Evolutionary conservation across 2,329 filamentous ascomycete genomes (phyloP), one percentile per base, ranked within the genome.

Genomic region (Aspergillus pseudonomiae): DNA sequence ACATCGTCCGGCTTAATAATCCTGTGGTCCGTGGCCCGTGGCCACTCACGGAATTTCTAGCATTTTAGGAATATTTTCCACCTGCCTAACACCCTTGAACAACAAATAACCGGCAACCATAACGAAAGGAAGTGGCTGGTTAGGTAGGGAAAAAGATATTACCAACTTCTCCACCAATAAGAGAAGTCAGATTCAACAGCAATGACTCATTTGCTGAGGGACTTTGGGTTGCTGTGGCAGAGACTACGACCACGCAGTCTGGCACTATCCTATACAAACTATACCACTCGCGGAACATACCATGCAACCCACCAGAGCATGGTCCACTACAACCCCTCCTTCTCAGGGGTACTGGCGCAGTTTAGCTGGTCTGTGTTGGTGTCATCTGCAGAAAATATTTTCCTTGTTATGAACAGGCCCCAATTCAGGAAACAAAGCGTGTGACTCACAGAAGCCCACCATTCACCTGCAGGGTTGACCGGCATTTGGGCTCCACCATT

Each of bases 391-490:
- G 12, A 39, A 36, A 39, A 55, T 55, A 36, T 36, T 39, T 36
- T n/a, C 24, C n/a, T 36, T 6, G 4, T 54, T 54, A 14, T 36
- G 16, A 30, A 24, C 28, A 36, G n/a, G 30, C n/a, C 52, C 52
- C 32, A 6, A 28, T 55, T 39, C 4, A 55, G 52, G 52, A 41
- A 55, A 39, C 34, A 24, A 55, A 14, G 32, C 52, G 52, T 55
- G 52, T 55, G 52, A 55, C 52, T 55, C 52, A 39, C 52, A 55
- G 52, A 39, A 36, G 21, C 26, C 52, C 52, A 54, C 52, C 52
- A 54, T 9, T 36, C 21, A 32, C 21, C 52, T 55, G 32, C 52
- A 55, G 12, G 6, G 28, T 11, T 36, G 34, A 55, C 52, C 14
- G 32, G 52, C 52, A 55, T 55, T 55, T 34, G 26, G n/a, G 52